A percentile compares a stretch with the other conserved stretches of the same genome.
These are phyloP conservation scores for Pseudogymnoascus sp. DNA, from an alignment of 2,329 filamentous ascomycete species.

Conservation along the genomic window DNA sequence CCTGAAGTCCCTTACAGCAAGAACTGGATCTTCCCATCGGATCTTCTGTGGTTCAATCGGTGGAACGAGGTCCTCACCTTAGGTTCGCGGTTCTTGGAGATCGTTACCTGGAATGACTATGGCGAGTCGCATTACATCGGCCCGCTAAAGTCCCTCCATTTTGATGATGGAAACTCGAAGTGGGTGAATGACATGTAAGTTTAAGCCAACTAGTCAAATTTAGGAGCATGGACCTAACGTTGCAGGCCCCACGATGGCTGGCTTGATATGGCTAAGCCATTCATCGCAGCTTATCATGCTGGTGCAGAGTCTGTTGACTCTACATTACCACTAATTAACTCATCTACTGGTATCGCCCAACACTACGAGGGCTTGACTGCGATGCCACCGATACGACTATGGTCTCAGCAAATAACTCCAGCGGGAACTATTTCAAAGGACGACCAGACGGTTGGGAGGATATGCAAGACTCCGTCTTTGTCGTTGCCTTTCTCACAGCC, in stretches of 20 bases:
- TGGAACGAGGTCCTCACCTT: slow-evolving; percentile 42
- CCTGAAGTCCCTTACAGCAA: slow-evolving; percentile 33
- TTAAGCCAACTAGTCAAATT: background rate
- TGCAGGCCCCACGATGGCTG: background rate
- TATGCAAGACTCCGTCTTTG: slow-evolving; percentile 25
- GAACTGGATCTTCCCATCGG: slow-evolving; percentile 55
- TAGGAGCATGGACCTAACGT: slow-evolving; percentile 32
- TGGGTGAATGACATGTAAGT: slow-evolving; percentile 25
- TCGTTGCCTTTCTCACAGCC: slow-evolving; percentile 24
- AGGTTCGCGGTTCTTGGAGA: slow-evolving; percentile 37
- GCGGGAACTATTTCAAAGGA: slow-evolving; percentile 22
- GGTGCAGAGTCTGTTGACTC: slow-evolving; percentile 12
- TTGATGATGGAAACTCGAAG: slow-evolving; percentile 31
- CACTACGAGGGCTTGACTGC: slow-evolving; percentile 23
- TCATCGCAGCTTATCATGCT: slow-evolving; percentile 20
- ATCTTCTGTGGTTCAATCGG: slow-evolving; percentile 50
- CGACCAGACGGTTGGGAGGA: slow-evolving; percentile 23
- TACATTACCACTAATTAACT: slow-evolving; percentile 26
- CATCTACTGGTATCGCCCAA: slow-evolving; percentile 36
- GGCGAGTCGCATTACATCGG: slow-evolving; percentile 48
- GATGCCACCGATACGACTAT: slow-evolving; percentile 30
- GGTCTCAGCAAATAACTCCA: slow-evolving; percentile 16
- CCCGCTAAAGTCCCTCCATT: slow-evolving; percentile 33
- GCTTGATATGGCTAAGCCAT: slow-evolving; percentile 20
- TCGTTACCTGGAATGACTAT: slow-evolving; percentile 44